Evolutionary conservation across 2,329 filamentous ascomycete species (phyloP).

Genomic region (Ascochyta rabiei): DNA sequence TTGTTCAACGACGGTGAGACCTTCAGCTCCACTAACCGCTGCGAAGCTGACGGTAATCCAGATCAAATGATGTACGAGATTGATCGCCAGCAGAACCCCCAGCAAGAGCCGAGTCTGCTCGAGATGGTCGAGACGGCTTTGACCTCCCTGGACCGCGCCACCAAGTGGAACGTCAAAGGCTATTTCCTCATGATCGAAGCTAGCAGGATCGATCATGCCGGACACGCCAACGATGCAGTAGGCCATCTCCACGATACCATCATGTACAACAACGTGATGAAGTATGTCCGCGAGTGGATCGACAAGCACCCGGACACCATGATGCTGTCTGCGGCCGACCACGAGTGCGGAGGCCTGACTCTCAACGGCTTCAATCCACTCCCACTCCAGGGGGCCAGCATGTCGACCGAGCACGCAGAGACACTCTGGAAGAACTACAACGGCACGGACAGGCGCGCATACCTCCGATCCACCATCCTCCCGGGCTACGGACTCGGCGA

Average conservation of each 20-base stretch:
- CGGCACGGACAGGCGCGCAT: slow-evolving; percentile 40
- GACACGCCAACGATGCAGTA: slow-evolving; percentile 34
- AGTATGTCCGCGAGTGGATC: slow-evolving; percentile 49
- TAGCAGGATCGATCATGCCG: slow-evolving; percentile 31
- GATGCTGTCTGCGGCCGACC: slow-evolving; percentile 51
- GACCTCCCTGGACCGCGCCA: slow-evolving; percentile 45
- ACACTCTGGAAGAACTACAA: slow-evolving; percentile 36
- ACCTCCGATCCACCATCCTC: slow-evolving; percentile 31
- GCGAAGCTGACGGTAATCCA: not conserved
- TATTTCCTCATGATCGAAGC: slow-evolving; percentile 50
- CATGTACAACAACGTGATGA: slow-evolving; percentile 50
- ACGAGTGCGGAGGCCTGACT: slow-evolving; percentile 51
- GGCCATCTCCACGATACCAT: slow-evolving; percentile 47
- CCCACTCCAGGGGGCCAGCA: slow-evolving; percentile 36
- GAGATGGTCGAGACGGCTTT: slow-evolving; percentile 51
- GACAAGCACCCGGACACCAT: slow-evolving; percentile 49
- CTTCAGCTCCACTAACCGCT: not conserved
- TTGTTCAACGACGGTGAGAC: slow-evolving; percentile 46
- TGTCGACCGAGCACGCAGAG: slow-evolving; percentile 42
- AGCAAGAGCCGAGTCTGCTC: slow-evolving; percentile 49
- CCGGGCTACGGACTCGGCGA: slow-evolving; percentile 39
- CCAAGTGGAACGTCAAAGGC: slow-evolving; percentile 40
- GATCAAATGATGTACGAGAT: slow-evolving; percentile 44
- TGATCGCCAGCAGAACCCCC: slow-evolving; percentile 47
- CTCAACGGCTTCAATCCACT: slow-evolving; percentile 48